Evolutionary conservation across 208 protist species (phyloP), one percentile per base, ranked within the genome.

Genomic region (Trypanosoma avium): DNA sequence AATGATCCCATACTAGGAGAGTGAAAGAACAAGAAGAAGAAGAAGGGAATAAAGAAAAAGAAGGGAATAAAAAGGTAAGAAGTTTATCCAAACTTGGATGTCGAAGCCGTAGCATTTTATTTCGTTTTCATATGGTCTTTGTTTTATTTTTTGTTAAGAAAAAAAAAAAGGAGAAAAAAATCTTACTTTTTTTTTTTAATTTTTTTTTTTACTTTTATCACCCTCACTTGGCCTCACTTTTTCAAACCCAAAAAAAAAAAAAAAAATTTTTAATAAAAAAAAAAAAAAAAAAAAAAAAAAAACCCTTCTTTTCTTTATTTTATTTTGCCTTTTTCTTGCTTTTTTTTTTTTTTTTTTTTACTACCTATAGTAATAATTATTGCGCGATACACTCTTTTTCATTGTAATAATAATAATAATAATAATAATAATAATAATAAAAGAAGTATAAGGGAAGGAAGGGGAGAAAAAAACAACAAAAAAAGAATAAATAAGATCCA

Each of bases 151-250:
- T n/a, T n/a, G n/a, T 3, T 13, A 47, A 47, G 42, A 19, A 47
- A 4, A 17, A 19, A 47, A 19, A 12, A 5, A 19, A 47, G 22
- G 17, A 52, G 22, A 12, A 24, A 47, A 29, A 40, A 9, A 13
- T 40, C 7, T 61, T 33, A 48, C 12, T 13, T 38, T 9, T 57
- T 48, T 22, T 26, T 54, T 3, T 71, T 46, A 21, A 50, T 74
- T 47, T 61, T 72, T 55, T 49, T 48, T 54, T 77, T 59, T 55
- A 26, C 61, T 67, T 55, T 62, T 70, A 2, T 59, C 32, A 3
- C 9, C 21, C 7, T 30, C 26, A 17, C 6, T 5, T 42, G 8
- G 22, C 17, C 3, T 35, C n/a, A n/a, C 13, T 24, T 40, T 12
- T 35, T 10, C 5, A 13, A 5, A 6, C 1, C 30, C n/a, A 1